Base-by-base conservation (phyloP, 169 alveolate species). In the Plasmodium relictum region DNA sequence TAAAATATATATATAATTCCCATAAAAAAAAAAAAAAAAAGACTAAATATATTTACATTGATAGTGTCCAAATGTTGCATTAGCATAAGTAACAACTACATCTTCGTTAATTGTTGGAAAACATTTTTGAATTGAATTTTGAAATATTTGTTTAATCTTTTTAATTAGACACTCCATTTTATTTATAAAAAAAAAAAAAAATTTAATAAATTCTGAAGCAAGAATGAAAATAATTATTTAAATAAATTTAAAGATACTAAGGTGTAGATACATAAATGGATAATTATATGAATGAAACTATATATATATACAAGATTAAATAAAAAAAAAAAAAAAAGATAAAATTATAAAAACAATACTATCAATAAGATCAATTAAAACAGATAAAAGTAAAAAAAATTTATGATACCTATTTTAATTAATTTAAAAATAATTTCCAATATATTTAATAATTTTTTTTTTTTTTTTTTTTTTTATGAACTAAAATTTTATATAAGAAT, bases 141-240 rank as follows among this genome's bases (percentile, higher is more conserved):
- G 89, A 44, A 78, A 78, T 45, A 78, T 44, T n/a, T 63, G 9
- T 20, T 78, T 78, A 41, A 78, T 24, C 78, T 66, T 78, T 69
- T 78, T 78, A 24, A 52, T 78, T 78, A 78, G 22, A 58, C 89
- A 78, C n/a, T 78, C 89, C 89, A 78, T 78, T 78, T 63, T 63
- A n/a, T 44, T 39, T 12, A 78, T 22, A 18, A 8, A 42, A 42
- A 24, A 65, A 16, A 62, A 24, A 37, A 20, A 10, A 7, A 42
- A 59, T 3, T 31, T 42, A 61, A 61, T 61, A 31, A 50, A 31
- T 3, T 50, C 50, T 52, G 20, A 6, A 26, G 31, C 2, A 31
- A 20, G 44, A 44, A 45, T 26, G 44, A 45, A 31, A 31, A 31
- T 3, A 31, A 31, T 31, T 31, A 31, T 31, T 31, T 31, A 1